Base-by-base conservation (phyloP, 2,329 filamentous ascomycete species). In the Pseudopithomyces chartarum region DNA sequence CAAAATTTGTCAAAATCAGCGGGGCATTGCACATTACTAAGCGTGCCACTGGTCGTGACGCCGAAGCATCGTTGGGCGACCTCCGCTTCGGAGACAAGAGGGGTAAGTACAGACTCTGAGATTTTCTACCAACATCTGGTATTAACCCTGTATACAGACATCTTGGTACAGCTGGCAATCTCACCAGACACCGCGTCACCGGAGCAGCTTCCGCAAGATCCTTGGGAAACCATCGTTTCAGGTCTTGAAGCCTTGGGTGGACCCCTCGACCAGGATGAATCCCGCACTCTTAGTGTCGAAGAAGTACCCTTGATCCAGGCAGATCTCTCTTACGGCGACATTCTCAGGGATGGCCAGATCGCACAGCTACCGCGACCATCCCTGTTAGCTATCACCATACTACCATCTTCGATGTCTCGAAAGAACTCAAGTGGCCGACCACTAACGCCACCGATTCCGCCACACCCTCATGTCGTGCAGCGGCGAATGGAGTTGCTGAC, bases 1-100 rank as follows among this genome's bases (percentile, higher is more conserved):
- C 95, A 67, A 97, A 97, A 73, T 99, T 99, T 73, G 91, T 97
- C 75, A 99, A 99, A 80, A 98, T 99, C 70, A 97, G 92, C 69
- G 95, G 95, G 52, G 95, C 94, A 4, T 81, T 99, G 56, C 93
- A 98, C 73, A 96, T 96, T 60, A 98, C 94, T 2, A 99, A 97
- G 81, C 89, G 95, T 58, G 95, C 94, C 13, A 96, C 93, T 22
- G 95, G 95, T 11, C 89, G 92, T 49, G 95, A 98, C 75, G 95
- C 94, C 0, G 95, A 99, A 78, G 94, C 93, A 10, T 89, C 90
- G 1, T 81, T 99, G 22, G 95, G 95, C 34, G 95, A 99, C 75
- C 81, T 99, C 50, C 87, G 93, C 45, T 98, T 98, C 71, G 95
- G 95, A 34, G 95, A 99, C 76, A 99, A 98, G 83, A 82, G 87